phyloP scores from a whole-genome alignment of 192 early-diverging fungal genomes.

The Gryganskiella cystojenkinii region DNA sequence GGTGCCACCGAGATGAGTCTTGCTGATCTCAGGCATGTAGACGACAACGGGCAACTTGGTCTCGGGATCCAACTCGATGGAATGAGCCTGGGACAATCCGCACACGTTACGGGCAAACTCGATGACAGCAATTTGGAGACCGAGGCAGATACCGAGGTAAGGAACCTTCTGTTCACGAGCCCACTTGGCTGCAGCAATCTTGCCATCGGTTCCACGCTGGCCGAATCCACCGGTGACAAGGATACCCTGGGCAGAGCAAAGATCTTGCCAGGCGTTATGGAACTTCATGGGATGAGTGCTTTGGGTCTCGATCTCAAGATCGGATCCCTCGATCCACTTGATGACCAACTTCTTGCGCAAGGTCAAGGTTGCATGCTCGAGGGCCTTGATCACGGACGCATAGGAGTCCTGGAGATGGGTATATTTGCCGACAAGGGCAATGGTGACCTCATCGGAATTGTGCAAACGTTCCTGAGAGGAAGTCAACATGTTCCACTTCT shows the following conservation, averaged over 20 bases:
- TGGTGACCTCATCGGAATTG: conserved; percentile 78
- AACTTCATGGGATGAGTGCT: conserved; percentile 87
- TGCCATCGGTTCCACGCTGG: conserved; percentile 94
- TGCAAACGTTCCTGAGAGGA: conserved; percentile 34
- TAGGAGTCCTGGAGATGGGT: conserved; percentile 95
- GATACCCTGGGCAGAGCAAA: conserved; percentile 89
- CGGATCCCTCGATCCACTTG: conserved; percentile 93
- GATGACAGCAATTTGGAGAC: conserved; percentile 94
- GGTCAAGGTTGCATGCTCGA: conserved; percentile 92
- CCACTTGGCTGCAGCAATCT: conserved; percentile 92
- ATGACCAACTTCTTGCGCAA: conserved; percentile 85
- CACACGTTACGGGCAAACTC: conserved; percentile 96
- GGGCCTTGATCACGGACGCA: conserved; percentile 93
- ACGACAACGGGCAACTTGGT: conserved; percentile 83
- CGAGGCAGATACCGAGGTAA: conserved; percentile 98
- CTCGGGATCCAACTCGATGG: conserved; percentile 84
- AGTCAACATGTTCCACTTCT: conserved; percentile 36
- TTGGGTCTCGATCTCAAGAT: conserved; percentile 81
- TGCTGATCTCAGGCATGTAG: conserved; percentile 98
- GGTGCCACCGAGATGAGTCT: conserved; percentile 92
- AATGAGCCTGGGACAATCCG: conserved; percentile 81
- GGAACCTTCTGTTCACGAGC: conserved; percentile 97
- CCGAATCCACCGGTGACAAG: conserved; percentile 98
- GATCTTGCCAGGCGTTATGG: conserved; percentile 93
- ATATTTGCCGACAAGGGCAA: conserved; percentile 96